phyloP scores from a whole-genome alignment of 768 basidiomycete species.

The Lactifluus hygrophoroides region DNA sequence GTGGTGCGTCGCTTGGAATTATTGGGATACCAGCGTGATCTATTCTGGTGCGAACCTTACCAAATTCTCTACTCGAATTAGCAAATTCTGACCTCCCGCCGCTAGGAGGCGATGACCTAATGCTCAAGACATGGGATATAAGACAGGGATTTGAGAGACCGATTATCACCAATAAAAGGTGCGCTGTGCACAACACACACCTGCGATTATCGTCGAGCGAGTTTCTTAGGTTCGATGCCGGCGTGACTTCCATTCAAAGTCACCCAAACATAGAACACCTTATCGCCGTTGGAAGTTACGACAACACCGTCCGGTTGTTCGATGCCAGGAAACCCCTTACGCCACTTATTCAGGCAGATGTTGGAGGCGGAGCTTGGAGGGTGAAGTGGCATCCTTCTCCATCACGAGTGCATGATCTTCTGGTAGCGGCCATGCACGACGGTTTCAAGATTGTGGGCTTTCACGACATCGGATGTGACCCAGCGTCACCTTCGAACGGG shows the following conservation, averaged over 20 bases:
- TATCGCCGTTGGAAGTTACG: slow-evolving; percentile 91
- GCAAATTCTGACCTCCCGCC: background rate
- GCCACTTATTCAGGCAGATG: slow-evolving; percentile 51
- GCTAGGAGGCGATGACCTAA: slow-evolving; percentile 90
- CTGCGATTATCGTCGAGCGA: background rate
- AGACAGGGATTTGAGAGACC: slow-evolving; percentile 54
- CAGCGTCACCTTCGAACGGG: background rate
- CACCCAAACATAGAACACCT: slow-evolving; percentile 74
- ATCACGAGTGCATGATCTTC: slow-evolving; percentile 58
- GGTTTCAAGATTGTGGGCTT: slow-evolving; percentile 82
- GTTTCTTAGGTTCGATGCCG: slow-evolving; percentile 73
- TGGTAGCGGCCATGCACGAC: slow-evolving; percentile 97
- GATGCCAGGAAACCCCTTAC: slow-evolving; percentile 61
- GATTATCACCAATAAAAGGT: slow-evolving; percentile 68
- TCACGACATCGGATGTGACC: slow-evolving; percentile 15
- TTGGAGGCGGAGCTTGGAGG: slow-evolving; percentile 93
- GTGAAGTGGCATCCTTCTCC: slow-evolving; percentile 88
- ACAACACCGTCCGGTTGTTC: slow-evolving; percentile 70
- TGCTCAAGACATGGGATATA: slow-evolving; percentile 86
- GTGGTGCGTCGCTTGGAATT: slow-evolving; percentile 89
- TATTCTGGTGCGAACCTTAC: slow-evolving; percentile 62
- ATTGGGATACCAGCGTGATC: slow-evolving; percentile 70
- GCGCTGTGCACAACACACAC: background rate
- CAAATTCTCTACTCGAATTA: background rate
- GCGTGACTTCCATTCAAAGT: slow-evolving; percentile 84